Base-by-base conservation (phyloP, 2,329 filamentous ascomycete genomes). In the Zasmidium citrigriseum region DNA sequence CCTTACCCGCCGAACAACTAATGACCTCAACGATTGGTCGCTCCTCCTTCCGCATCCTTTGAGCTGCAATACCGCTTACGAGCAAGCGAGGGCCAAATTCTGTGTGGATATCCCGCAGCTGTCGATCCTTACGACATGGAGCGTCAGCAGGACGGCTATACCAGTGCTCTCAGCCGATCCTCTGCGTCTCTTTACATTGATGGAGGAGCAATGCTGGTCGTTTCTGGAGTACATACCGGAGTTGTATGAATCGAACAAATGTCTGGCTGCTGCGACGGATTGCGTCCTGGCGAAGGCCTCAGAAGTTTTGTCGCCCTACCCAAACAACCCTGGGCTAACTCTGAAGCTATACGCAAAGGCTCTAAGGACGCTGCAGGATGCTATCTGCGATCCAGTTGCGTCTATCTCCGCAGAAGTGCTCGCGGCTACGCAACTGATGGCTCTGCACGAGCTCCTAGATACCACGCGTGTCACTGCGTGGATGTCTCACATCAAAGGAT, bases 401-500 rank as follows among this genome's bases (percentile, higher is more conserved):
- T 54, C 54, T 49, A 46, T 45, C 41, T 56, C 63, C 4, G 57
- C 67, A 2, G 65, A 69, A 44, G 59, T 70, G 4, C 59, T 70
- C 0, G 65, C 66, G 38, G 67, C 46, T n/a, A 61, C 52, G 1
- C 61, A 64, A 34, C 63, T 66, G 18, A 46, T 69, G 14, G 61
- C 47, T 49, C 51, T 67, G 54, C 57, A 65, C 50, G 63, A 76
- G 66, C 66, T 75, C 14, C 65, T 75, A 2, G 72, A 75, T 49
- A 62, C 68, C 3, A 62, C 60, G 1, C 63, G 68, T n/a, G 55
- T 67, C 24, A 60, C 50, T 4, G 70, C 71, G 11, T 76, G 71
- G 68, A 62, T 67, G n/a, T 65, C 69, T 3, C 73, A 76, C 59
- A 56, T 72, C 10, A 64, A 68, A 20, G 72, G 73, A 4, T 70